Conservation (phyloP, 2,329 filamentous ascomycete species). For the Ciborinia camelliae region DNA sequence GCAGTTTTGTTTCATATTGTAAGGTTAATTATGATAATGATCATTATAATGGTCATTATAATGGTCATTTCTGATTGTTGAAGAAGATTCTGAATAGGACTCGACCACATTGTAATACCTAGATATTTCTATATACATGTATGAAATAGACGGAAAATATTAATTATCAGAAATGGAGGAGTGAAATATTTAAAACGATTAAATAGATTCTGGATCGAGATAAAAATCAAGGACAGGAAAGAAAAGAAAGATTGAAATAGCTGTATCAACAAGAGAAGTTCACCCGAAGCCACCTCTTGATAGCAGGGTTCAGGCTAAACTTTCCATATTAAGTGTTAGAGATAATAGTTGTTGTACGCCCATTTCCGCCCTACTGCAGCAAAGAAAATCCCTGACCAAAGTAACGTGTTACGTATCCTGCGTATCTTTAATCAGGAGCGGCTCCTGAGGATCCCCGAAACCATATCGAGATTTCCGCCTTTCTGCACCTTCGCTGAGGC, state of each 20-base stretch:
- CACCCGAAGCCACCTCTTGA: conserved; percentile 5
- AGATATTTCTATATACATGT: background rate
- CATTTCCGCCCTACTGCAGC: conserved; percentile 8
- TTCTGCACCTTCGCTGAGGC: no score
- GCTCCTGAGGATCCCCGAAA: no score
- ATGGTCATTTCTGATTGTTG: background rate
- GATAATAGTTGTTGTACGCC: conserved; percentile 15
- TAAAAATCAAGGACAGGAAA: background rate
- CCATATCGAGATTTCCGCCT: no score
- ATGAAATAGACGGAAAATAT: background rate
- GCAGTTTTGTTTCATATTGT: no score
- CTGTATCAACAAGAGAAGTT: background rate
- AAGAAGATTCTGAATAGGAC: background rate
- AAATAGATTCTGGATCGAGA: background rate
- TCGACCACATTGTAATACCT: no score
- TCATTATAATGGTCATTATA: no score
- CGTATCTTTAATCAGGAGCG: no score
- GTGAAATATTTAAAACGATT: background rate
- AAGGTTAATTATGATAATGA: no score
- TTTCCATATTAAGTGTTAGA: conserved; percentile 15
- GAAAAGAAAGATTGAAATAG: no score
- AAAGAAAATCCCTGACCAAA: no score
- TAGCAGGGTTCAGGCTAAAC: conserved; percentile 14
- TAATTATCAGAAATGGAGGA: background rate
- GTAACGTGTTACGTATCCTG: no score